Conservation (phyloP, 1,139 yeast species). For the Yamadazyma pseudoaaseri region DNA sequence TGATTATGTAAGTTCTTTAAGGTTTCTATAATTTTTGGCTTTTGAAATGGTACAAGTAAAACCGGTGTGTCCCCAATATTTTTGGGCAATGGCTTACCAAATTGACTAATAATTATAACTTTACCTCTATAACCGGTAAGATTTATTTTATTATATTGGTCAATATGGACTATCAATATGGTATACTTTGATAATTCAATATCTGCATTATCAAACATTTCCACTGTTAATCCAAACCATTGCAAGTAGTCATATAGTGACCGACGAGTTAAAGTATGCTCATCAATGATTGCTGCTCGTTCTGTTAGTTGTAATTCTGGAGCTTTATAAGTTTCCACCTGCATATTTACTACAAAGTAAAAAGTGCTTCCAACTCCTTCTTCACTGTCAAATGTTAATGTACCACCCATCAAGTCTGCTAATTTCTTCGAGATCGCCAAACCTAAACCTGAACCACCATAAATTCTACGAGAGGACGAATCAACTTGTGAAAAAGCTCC, state of each 20-base stretch:
- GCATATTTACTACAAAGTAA: conserved; percentile 34
- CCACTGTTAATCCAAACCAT: conserved; percentile 34
- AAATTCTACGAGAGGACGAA: conserved; percentile 54
- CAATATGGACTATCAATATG: conserved; percentile 1
- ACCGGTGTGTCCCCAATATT: conserved; percentile 22
- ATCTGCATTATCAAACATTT: conserved; percentile 5
- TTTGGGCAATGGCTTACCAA: conserved; percentile 28
- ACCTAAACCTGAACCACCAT: conserved; percentile 64
- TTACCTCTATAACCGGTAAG: conserved; percentile 7
- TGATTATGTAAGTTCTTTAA: conserved; percentile 37
- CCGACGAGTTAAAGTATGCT: conserved; percentile 27
- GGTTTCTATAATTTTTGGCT: conserved; percentile 32
- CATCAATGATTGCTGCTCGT: conserved; percentile 35
- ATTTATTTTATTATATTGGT: not conserved
- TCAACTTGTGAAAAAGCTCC: conserved; percentile 63
- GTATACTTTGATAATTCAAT: not conserved
- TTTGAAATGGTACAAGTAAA: conserved; percentile 42
- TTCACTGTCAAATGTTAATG: conserved; percentile 47
- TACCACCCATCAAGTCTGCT: conserved; percentile 60
- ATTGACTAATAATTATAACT: conserved; percentile 25
- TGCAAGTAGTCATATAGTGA: conserved; percentile 30
- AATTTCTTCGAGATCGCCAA: conserved; percentile 58
- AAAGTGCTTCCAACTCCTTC: conserved; percentile 56
- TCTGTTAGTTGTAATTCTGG: conserved; percentile 15
- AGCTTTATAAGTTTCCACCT: conserved; percentile 21